Conservation (phyloP, 1,284 basidiomycete genomes). For the Bondarzewia mesenterica region DNA sequence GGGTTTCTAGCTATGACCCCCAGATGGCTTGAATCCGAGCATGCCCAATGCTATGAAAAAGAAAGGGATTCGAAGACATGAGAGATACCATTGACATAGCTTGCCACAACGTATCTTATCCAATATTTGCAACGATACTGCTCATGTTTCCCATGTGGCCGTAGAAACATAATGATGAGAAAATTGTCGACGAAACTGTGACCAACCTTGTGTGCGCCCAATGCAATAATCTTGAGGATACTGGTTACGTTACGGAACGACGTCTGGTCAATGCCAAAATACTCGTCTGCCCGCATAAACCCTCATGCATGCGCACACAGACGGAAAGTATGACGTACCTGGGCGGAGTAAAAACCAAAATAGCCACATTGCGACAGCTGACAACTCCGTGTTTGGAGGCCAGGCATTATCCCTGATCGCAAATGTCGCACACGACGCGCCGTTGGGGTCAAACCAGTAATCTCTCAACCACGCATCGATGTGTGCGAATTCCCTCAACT, state of each 20-base stretch:
- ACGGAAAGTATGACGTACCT: conserved; percentile 31
- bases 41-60: no score
- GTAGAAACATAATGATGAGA: not conserved
- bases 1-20: no score
- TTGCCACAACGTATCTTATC: no score
- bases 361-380: conserved; percentile 30
- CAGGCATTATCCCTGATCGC: conserved; percentile 22
- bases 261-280: conserved; percentile 26
- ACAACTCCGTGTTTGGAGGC: conserved; percentile 25
- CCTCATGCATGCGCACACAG: conserved; percentile 4
- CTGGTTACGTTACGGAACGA: conserved; percentile 36
- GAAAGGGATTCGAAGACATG: no score
- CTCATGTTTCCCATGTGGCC: not conserved
- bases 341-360: conserved; percentile 47
- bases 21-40: no score
- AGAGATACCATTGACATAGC: no score
- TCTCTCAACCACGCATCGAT: conserved; percentile 29
- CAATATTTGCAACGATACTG: no score
- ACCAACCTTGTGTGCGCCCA: conserved; percentile 60
- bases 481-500: conserved; percentile 31
- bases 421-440: conserved; percentile 24
- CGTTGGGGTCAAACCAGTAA: conserved; percentile 28
- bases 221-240: conserved; percentile 50
- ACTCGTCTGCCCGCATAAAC: conserved; percentile 43
- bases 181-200: not conserved